Base-by-base conservation (phyloP, 805 yeast genomes). In the Yamadazyma ubonensis region DNA sequence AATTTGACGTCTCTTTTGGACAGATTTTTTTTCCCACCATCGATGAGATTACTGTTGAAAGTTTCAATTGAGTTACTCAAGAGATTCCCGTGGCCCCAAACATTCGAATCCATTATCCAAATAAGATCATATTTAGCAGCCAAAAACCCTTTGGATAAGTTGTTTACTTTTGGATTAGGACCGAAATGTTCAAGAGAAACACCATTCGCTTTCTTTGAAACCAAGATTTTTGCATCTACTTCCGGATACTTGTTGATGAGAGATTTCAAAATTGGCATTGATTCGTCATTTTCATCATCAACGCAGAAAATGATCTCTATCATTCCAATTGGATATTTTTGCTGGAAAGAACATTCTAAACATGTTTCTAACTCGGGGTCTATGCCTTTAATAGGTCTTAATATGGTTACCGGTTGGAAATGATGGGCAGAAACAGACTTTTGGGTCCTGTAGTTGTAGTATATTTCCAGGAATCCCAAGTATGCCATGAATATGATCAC, bases 151-250 rank as follows among this genome's bases (percentile, higher is more conserved):
- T 85, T 85, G n/a, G 88, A 80, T 33, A 88, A 65, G 59, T 88
- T 88, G 61, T 87, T 86, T 40, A 88, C 86, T 60, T 88, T 88
- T 5, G 96, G 96, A 52, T 88, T 88, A 4, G 95, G 93, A 2
- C 96, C 96, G 52, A 67, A 83, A 48, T 73, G 73, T 39, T 67
- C 75, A 9, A 38, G 20, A n/a, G 22, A 31, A 9, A 18, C 22
- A 4, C 47, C 47, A 29, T 29, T 15, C 3, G 4, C 62, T 32
- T 79, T 83, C 6, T 61, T 54, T 19, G 64, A 57, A 2, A 83
- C 58, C 44, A 86, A 54, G 4, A 88, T 63, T 45, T 70, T 69
- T 15, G 87, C 74, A 51, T 83, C 79, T 5, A 80, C 65, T 2
- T 70, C 55, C 0, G 86, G 81, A 55, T 81, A 78, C 44, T 70